These are phyloP conservation scores for Starmera amethionina DNA, from an alignment of 805 yeast species.

Conservation along the genomic window DNA sequence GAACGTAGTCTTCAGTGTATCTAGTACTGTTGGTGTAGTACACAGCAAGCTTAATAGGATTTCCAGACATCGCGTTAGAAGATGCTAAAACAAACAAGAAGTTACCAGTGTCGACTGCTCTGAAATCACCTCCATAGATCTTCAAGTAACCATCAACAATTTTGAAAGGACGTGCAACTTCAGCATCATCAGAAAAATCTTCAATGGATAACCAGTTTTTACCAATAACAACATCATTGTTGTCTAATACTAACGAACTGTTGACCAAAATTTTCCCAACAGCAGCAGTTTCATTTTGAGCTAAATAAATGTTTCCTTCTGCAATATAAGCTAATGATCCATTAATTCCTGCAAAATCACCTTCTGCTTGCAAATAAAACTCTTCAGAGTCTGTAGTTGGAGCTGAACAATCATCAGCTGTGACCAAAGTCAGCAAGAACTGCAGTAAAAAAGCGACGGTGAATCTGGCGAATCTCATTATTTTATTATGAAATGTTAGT, in stretches of 20 bases:
- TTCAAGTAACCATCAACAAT: conserved; percentile 1
- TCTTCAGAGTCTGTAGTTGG: too few relatives aligned
- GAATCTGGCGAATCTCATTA: too few relatives aligned
- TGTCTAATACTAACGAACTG: conserved; percentile 1
- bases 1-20: neutral
- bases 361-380: too few relatives aligned
- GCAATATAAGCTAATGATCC: too few relatives aligned
- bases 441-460: too few relatives aligned
- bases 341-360: too few relatives aligned
- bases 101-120: conserved; percentile 1
- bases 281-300: neutral
- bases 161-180: conserved; percentile 1
- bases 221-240: conserved; percentile 1
- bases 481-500: too few relatives aligned
- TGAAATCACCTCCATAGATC: conserved; percentile 2
- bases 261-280: neutral
- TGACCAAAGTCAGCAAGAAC: too few relatives aligned
- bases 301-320: too few relatives aligned
- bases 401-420: too few relatives aligned
- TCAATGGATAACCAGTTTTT: conserved; percentile 1
- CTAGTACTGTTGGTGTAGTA: neutral
- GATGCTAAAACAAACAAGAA: conserved; percentile 1
- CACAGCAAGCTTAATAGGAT: neutral
- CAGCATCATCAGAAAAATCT: neutral
- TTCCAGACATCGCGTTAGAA: neutral